These are phyloP conservation scores for Tricholoma hemisulphureum DNA, from an alignment of 768 basidiomycete genomes.

Conservation along the genomic window DNA sequence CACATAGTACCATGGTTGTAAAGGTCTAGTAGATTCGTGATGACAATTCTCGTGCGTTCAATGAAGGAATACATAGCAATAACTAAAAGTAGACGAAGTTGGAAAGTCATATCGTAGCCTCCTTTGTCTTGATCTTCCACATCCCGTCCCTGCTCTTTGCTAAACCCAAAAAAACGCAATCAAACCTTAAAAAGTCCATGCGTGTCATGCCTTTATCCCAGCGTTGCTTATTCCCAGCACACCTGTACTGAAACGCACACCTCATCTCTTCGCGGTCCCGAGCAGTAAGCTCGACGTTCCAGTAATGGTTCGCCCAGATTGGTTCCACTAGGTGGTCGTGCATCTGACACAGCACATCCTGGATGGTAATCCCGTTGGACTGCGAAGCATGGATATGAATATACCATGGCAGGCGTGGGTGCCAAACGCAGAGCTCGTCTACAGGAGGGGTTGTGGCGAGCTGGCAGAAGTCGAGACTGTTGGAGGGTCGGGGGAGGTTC, in stretches of 20 bases:
- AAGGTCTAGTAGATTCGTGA: too few relatives aligned
- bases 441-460: slow-evolving; percentile 48
- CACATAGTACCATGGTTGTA: too few relatives aligned
- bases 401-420: slow-evolving; percentile 51
- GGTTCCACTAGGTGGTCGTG: slow-evolving; percentile 34
- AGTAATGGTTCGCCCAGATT: slow-evolving; percentile 45
- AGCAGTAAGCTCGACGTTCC: slow-evolving; percentile 42
- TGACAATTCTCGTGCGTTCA: too few relatives aligned
- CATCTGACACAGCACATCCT: slow-evolving; percentile 46
- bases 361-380: slow-evolving; percentile 46
- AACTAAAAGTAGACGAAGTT: too few relatives aligned
- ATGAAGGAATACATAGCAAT: too few relatives aligned
- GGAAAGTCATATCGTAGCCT: not conserved
- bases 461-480: slow-evolving; percentile 22
- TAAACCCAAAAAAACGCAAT: slow-evolving; percentile 36
- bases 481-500: slow-evolving; percentile 12
- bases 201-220: slow-evolving; percentile 39
- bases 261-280: slow-evolving; percentile 41
- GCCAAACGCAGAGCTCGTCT: slow-evolving; percentile 46
- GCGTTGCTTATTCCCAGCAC: slow-evolving; percentile 28
- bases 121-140: slow-evolving; percentile 33
- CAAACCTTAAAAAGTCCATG: slow-evolving; percentile 51
- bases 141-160: slow-evolving; percentile 25
- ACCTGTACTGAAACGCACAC: slow-evolving; percentile 38
- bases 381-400: slow-evolving; percentile 43